Evolutionary conservation across 352 stramenopile genomes (phyloP), one percentile per base, ranked within the genome.

Genomic region (Phytophthora niederhauseri): DNA sequence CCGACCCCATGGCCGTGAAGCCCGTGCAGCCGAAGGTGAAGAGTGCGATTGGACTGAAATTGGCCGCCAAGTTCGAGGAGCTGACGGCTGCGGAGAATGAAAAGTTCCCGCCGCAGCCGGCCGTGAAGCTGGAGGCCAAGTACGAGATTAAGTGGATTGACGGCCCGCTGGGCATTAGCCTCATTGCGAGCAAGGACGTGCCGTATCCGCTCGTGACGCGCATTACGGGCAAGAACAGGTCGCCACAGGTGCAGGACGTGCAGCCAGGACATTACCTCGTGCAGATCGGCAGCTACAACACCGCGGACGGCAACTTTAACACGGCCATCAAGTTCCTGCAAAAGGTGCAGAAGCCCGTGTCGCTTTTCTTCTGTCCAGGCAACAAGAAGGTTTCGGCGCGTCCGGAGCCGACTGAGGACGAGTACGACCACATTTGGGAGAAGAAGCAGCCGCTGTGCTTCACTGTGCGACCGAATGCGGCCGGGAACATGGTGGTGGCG

Each of bases 101-200:
- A 26, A 93, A 94, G 51, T 78, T 82, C 17, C 78, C 84, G 12
- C 75, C 81, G 7, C 76, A 82, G 12, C 85, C 89, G 20, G 72
- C 85, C 6, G 84, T 96, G 17, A 91, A 94, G 43, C 56, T 96
- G 28, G 85, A 95, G 4, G 78, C 87, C 41, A 94, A 93, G 62
- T 96, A 95, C 68, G 85, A 94, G 53, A 88, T 96, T 63, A 93
- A 95, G 56, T 96, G 89, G 89, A 76, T 93, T 46, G 89, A 96
- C 50, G 89, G 89, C 5, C 89, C 89, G 34, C 76, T 96, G 0
- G 89, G 89, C 5, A 94, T 96, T 69, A 95, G 87, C 84, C 61
- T 96, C 7, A 94, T 96, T 55, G 89, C 89, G 9, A 96, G 86
- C 64, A 95, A 95, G 45, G 89, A 96, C 64, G 87, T 92, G 20